Base-by-base conservation (phyloP, 495 filamentous ascomycete genomes). In the Lindgomyces ingoldianus region DNA sequence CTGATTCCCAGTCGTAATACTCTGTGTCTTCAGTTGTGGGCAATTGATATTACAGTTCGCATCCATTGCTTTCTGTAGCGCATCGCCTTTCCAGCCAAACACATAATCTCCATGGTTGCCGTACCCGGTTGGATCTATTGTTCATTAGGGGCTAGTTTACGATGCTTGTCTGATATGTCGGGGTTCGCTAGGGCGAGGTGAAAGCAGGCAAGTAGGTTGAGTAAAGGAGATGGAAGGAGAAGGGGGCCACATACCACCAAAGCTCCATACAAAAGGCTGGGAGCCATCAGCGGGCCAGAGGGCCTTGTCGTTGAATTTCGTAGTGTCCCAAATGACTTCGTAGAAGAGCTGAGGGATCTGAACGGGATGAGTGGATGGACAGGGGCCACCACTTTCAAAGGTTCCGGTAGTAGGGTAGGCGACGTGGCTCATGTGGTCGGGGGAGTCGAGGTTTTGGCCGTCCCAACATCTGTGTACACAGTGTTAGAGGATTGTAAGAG, bases 381-480 rank as follows among this genome's bases (percentile, higher is more conserved):
- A 68, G 16, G 65, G 59, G 12, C 60, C 60, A 30, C 47, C 47
- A n/a, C 1, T 46, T 26, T 63, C 65, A 24, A 68, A 68, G 27
- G 58, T 62, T n/a, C 65, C 60, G 33, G 16, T 44, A 11, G 18
- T 22, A 24, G 64, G 57, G 25, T 62, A 62, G 6, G 59, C 57
- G 3, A 77, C 69, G 56, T 85, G 83, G 60, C 71, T 67, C 57
- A 77, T 79, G 70, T 84, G 83, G 69, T 84, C 78, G 18, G 77
- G 72, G 41, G 74, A 80, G 64, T 83, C 81, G 10, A 81, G 68
- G 69, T 82, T 83, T 65, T 76, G 74, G 48, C 83, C 83, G 68
- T 85, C 82, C 82, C 81, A 85, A 48, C 65, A 68, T 39, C 33
- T 39, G 33, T 6, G 6, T 14, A 39, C 33, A 39, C n/a, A 11